Base-by-base conservation (phyloP, 2,329 filamentous ascomycete genomes). In the Fusarium armeniacum region DNA sequence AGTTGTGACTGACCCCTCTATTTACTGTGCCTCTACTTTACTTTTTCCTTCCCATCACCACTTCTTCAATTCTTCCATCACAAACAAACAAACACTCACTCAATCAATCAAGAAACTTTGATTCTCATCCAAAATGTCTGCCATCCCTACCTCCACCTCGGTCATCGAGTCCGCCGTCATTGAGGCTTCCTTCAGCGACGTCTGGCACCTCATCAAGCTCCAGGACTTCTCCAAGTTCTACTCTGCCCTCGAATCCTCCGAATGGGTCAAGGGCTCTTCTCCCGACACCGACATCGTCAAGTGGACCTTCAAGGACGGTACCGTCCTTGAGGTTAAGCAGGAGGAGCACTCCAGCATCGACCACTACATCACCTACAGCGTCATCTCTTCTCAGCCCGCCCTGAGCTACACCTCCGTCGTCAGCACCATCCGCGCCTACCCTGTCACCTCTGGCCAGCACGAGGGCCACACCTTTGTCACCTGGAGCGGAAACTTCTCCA, bases 151-250 rank as follows among this genome's bases (percentile, higher is more conserved):
- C 43, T 88, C 88, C 63, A 90, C 88, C 74, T 89, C 87, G 28
- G 88, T 91, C 75, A 82, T 84, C 73, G 89, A 91, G 82, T 89
- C 86, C 58, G 85, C 87, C 76, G 89, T 93, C 79, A 91, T 93
- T 80, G 84, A 87, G 73, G 89, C 89, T 38, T 87, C 87, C 35
- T 85, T 92, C 77, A 85, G 85, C 75, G 79, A 86, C 71, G 90
- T 92, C 78, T 93, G 90, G 90, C 90, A 92, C 83, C 83, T 88
- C 75, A 90, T 92, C 86, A 92, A 92, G 85, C 87, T 92, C 40
- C 86, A 88, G 78, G 84, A 89, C 78, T 92, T 93, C 80, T 79
- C 81, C 82, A 84, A 86, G 75, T 93, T 91, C 83, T 92, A 89
- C 88, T 82, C 83, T 45, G 85, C 86, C 67, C 84, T 93, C 45